Evolutionary conservation across 768 basidiomycete species (phyloP).

Genomic region (Tricholoma saponaceum): DNA sequence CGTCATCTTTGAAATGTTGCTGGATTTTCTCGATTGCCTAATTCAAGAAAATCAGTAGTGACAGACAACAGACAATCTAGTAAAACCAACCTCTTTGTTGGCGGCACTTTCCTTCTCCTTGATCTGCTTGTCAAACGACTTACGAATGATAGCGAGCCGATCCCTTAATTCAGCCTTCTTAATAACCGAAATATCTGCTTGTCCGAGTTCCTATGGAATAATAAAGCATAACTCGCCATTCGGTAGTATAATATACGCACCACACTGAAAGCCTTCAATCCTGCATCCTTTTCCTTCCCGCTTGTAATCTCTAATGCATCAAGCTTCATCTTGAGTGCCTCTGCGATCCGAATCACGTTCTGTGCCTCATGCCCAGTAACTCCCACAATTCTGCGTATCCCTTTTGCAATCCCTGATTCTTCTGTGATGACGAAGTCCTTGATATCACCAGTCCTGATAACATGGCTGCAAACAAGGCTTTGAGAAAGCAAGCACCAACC

Average conservation of each 20-base stretch:
- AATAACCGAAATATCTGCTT: constrained; percentile 85
- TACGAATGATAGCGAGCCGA: constrained; percentile 63
- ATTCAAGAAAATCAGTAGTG: background rate
- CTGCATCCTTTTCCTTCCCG: constrained; percentile 85
- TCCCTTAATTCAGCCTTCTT: constrained; percentile 79
- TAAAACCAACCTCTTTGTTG: constrained; percentile 64
- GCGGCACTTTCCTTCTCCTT: constrained; percentile 78
- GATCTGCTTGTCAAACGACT: constrained; percentile 77
- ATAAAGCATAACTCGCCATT: background rate
- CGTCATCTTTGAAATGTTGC: constrained; percentile 74
- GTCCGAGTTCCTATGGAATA: constrained; percentile 72
- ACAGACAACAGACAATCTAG: background rate
- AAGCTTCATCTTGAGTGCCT: constrained; percentile 57
- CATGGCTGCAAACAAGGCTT: constrained; percentile 54
- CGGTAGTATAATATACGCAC: constrained; percentile 37
- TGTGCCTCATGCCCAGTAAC: constrained; percentile 94
- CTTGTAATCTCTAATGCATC: constrained; percentile 52
- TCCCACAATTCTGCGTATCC: constrained; percentile 90
- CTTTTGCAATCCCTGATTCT: constrained; percentile 97
- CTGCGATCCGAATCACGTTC: constrained; percentile 68
- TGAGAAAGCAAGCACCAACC: background rate
- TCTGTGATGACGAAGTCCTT: constrained; percentile 94
- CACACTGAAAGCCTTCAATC: constrained; percentile 73
- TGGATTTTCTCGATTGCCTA: constrained; percentile 70
- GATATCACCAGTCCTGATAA: constrained; percentile 95